Conservation (phyloP, 78 protist genomes). For the Pigoraptor vietnamica region DNA sequence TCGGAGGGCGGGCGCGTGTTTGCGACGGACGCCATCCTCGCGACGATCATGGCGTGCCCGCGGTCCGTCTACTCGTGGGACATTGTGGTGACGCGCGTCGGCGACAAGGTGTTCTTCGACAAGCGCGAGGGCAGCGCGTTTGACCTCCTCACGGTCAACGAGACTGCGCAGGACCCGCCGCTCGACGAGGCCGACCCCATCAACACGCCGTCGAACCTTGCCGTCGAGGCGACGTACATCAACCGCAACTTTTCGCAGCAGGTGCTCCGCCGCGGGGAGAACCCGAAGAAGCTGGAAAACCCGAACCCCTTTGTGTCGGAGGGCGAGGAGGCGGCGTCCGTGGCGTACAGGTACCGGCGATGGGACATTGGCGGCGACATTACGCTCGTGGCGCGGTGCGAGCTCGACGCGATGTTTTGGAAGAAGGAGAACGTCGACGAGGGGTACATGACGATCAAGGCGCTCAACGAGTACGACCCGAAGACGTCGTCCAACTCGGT, state of each 20-base stretch:
- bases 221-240: constrained; percentile 70
- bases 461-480: constrained; percentile 48
- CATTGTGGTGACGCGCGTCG: constrained; percentile 49
- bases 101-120: constrained; percentile 66
- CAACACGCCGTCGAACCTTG: constrained; percentile 44
- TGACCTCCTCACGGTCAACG: constrained; percentile 64
- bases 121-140: constrained; percentile 48
- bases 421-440: not conserved
- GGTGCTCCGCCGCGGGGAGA: not conserved
- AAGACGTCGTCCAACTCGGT: not conserved
- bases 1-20: constrained; percentile 39
- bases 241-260: constrained; percentile 41
- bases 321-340: constrained; percentile 37
- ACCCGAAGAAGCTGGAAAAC: not conserved
- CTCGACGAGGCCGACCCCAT: constrained; percentile 54
- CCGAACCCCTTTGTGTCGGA: constrained; percentile 51
- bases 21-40: constrained; percentile 65
- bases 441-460: constrained; percentile 6
- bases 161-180: constrained; percentile 48
- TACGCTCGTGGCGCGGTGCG: constrained; percentile 36
- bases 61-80: constrained; percentile 77
- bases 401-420: constrained; percentile 16
- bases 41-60: constrained; percentile 64
- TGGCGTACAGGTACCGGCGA: constrained; percentile 62
- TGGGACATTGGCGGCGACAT: constrained; percentile 70